A percentile compares a stretch with the other conserved stretches of the same genome.
Evolutionary conservation across 768 basidiomycete species (phyloP).

Genomic region (Suillus paluster): DNA sequence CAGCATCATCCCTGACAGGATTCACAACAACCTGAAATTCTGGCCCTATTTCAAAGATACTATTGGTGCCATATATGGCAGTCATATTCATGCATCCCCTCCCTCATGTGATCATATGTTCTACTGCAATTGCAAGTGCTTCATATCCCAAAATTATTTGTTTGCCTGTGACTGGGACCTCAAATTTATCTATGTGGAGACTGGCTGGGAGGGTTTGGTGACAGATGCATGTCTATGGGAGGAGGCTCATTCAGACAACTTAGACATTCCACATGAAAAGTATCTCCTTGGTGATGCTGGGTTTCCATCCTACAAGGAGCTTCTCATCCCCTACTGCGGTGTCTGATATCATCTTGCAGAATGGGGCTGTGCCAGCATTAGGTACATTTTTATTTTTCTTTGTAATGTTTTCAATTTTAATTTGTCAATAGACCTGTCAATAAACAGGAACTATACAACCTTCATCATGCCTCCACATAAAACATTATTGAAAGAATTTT

Average conservation of each 20-base stretch:
- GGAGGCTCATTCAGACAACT: slow-evolving; percentile 11
- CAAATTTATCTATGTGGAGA: slow-evolving; percentile 14
- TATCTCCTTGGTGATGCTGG: slow-evolving; percentile 30
- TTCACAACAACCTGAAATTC: not conserved
- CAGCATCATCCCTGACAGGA: not conserved
- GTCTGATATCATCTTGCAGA: slow-evolving; percentile 43
- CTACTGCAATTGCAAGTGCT: slow-evolving; percentile 19
- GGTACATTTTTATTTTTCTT: too few relatives aligned
- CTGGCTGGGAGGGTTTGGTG: slow-evolving; percentile 23
- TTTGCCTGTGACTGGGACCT: slow-evolving; percentile 21
- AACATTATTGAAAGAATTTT: slow-evolving; percentile 47
- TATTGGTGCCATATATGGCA: slow-evolving; percentile 9
- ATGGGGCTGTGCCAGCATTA: slow-evolving; percentile 22
- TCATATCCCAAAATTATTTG: slow-evolving; percentile 18
- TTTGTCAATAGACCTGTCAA: slow-evolving; percentile 32
- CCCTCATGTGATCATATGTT: not conserved
- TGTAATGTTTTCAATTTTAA: not conserved
- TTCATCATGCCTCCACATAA: slow-evolving; percentile 41
- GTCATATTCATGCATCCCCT: slow-evolving; percentile 5
- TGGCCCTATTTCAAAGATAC: not conserved
- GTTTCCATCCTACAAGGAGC: slow-evolving; percentile 15
- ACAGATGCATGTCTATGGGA: slow-evolving; percentile 14
- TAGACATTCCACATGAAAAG: slow-evolving; percentile 31
- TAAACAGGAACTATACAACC: slow-evolving; percentile 46
- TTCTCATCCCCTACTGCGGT: slow-evolving; percentile 43